Evolutionary conservation across 805 yeast species (phyloP).

Genomic region (Martiniozyma abietophila): DNA sequence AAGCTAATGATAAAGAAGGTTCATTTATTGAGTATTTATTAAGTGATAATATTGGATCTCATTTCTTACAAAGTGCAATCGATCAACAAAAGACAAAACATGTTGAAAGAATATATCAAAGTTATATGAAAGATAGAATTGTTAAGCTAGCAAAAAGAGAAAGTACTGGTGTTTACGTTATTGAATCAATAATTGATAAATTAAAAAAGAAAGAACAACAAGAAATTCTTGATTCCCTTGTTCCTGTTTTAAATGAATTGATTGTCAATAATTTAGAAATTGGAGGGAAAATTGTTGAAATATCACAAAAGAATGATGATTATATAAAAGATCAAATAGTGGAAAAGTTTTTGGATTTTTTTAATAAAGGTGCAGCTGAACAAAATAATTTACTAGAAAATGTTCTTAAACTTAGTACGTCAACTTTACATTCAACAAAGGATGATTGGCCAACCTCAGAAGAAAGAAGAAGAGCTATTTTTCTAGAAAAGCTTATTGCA

Average conservation of each 20-base stretch:
- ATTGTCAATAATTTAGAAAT: constrained; percentile 63
- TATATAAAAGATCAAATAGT: constrained; percentile 55
- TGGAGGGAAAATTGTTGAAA: constrained; percentile 56
- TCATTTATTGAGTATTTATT: constrained; percentile 77
- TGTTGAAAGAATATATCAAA: constrained; percentile 57
- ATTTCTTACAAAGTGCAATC: constrained; percentile 70
- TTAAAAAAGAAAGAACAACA: constrained; percentile 56
- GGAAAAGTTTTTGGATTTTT: constrained; percentile 35
- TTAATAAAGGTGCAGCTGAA: constrained; percentile 26
- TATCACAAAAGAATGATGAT: constrained; percentile 47
- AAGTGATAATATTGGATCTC: constrained; percentile 88
- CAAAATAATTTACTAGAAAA: constrained; percentile 53
- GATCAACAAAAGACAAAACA: constrained; percentile 57
- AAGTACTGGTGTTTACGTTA: constrained; percentile 74
- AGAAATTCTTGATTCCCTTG: constrained; percentile 49
- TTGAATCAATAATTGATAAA: constrained; percentile 60
- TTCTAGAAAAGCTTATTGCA: constrained; percentile 62
- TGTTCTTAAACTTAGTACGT: constrained; percentile 50
- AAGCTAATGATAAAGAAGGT: constrained; percentile 54
- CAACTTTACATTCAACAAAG: constrained; percentile 72
- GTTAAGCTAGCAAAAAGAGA: constrained; percentile 69
- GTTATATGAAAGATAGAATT: constrained; percentile 68
- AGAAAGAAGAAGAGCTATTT: constrained; percentile 70
- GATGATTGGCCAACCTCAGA: constrained; percentile 92
- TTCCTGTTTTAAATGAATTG: constrained; percentile 56